Evolutionary conservation across 257 asterid genomes (phyloP), one percentile per base, ranked within the genome.

Genomic region (Datura wrightii): DNA sequence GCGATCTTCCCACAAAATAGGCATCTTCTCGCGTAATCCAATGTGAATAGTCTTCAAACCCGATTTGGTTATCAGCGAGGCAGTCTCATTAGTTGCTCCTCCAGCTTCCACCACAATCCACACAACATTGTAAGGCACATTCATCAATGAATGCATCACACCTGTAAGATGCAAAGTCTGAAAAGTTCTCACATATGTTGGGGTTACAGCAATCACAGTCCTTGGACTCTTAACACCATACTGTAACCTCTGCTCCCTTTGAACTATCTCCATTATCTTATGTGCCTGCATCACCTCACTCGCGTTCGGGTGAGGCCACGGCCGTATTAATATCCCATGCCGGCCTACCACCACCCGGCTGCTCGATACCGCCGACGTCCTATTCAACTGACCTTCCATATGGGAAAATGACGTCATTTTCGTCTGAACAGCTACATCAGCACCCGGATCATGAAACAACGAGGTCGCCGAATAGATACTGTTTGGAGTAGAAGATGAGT

Each of bases 291-390:
- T 93, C 86, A 95, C 98, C 94, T 97, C 99, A 80, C 67, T 90
- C 81, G 97, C 94, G 90, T 95, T 94, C 86, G 99, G 99, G 89
- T 97, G 99, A 79, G 99, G 99, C 99, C 99, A 97, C n/a, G 98
- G 97, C 82, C 98, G 78, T 56, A 94, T 94, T 90, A 92, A 88
- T 58, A 97, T 97, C 87, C 98, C 98, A 79, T 97, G 99, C 90
- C 99, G 85, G 60, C 99, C 99, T 3, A 95, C 99, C 85, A 97
- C 98, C 84, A 97, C 99, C 78, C 93, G 74, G 54, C 98, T 92
- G 58, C 97, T 92, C 16, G 79, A 16, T 8, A 50, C 92, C 87
- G 11, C 84, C 82, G 44, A 34, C 85, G 56, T 56, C 24, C 18
- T 24, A 81, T 81, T 42, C 53, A 39, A 6, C 79, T 69, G 53